Evolutionary conservation across 345 rosid species (phyloP).

Genomic region (Eucalyptus dawsonii): DNA sequence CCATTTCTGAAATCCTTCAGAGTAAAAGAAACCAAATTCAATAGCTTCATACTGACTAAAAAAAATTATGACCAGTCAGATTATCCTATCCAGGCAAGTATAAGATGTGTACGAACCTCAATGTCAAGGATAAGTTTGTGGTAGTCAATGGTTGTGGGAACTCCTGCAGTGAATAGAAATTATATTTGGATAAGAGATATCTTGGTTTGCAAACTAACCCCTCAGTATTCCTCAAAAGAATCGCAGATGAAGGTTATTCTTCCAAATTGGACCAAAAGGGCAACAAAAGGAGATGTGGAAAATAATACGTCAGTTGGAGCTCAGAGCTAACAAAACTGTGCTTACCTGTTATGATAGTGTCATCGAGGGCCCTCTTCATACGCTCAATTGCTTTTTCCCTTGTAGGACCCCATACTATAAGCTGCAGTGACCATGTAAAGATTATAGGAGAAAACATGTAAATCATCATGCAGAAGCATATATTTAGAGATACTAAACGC

Average conservation of each 20-base stretch:
- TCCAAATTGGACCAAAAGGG: not conserved
- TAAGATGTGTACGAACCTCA: constrained; percentile 37
- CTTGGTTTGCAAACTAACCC: not conserved
- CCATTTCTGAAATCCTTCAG: constrained; percentile 86
- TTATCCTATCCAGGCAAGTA: not conserved
- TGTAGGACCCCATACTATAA: constrained; percentile 97
- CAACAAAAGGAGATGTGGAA: not conserved
- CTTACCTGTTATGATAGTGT: constrained; percentile 83
- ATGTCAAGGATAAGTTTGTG: constrained; percentile 95
- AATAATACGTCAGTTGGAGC: not conserved
- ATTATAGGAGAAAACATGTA: not conserved
- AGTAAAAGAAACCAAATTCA: not conserved
- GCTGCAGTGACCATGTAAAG: constrained; percentile 25
- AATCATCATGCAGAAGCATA: not conserved
- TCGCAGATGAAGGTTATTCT: not conserved
- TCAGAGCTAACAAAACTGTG: not conserved
- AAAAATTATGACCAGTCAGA: not conserved
- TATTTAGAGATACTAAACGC: not conserved
- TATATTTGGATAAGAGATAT: not conserved
- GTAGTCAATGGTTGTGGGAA: constrained; percentile 92
- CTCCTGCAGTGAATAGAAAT: constrained; percentile 32
- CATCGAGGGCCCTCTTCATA: constrained; percentile 96
- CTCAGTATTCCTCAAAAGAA: not conserved
- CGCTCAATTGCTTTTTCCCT: constrained; percentile 96
- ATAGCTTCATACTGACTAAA: not conserved